phyloP scores from a whole-genome alignment of 768 basidiomycete species.

The Naganishia friedmannii region DNA sequence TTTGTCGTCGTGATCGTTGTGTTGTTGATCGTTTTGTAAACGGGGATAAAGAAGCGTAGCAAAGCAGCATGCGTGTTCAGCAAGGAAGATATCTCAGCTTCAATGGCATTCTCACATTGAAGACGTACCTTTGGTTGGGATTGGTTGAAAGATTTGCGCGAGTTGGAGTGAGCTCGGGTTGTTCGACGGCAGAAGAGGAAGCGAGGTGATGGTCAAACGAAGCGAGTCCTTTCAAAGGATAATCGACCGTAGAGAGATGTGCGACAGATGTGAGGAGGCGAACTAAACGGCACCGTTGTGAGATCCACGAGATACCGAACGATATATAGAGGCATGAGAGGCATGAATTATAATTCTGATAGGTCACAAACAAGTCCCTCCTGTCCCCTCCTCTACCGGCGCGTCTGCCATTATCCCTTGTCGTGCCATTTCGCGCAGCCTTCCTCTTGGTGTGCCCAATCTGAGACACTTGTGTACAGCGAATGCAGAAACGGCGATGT shows the following conservation, averaged over 20 bases:
- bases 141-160: too few species aligned
- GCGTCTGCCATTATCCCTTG: neutral
- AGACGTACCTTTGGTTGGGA: neutral
- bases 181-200: constrained; percentile 34
- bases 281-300: neutral
- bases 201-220: constrained; percentile 32
- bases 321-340: too few species aligned
- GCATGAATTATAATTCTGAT: too few species aligned
- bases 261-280: neutral
- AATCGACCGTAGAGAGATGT: neutral
- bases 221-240: constrained; percentile 9
- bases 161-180: neutral
- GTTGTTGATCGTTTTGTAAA: neutral
- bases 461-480: neutral
- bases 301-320: too few species aligned
- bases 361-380: neutral
- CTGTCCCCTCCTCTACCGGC: neutral
- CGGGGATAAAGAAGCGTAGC: neutral
- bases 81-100: neutral
- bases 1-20: neutral
- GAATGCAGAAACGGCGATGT: too few species aligned
- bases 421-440: constrained; percentile 19
- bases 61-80: neutral
- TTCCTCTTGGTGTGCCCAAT: neutral
- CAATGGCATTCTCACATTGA: neutral